Percentiles rank a stretch among this genome's conserved stretches.
Conservation (phyloP, 345 rosid species). For the Sisymbrium irio region DNA sequence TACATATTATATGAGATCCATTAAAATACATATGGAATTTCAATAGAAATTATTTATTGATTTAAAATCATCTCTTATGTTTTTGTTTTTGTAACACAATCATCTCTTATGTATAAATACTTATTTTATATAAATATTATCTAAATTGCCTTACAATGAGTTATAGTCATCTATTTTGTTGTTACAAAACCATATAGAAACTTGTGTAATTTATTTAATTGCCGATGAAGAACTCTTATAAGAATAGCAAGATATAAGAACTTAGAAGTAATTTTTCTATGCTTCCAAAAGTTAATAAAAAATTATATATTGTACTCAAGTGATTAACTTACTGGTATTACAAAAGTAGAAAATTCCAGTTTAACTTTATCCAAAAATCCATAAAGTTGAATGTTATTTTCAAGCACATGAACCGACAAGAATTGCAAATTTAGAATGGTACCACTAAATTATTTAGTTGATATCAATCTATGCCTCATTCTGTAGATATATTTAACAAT, state of each 20-base stretch:
- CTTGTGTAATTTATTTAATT: neutral
- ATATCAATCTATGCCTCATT: neutral
- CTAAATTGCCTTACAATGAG: neutral
- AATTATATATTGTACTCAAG: neutral
- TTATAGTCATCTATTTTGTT: neutral
- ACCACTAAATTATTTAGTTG: neutral
- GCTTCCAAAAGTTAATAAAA: neutral
- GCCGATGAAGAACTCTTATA: conserved; percentile 8
- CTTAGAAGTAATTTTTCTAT: neutral
- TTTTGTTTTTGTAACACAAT: neutral
- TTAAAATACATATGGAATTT: neutral
- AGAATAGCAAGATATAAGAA: conserved; percentile 19
- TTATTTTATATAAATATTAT: neutral
- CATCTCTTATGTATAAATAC: neutral
- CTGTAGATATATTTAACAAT: neutral
- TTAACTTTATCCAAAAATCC: neutral
- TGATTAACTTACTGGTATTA: neutral
- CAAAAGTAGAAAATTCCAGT: neutral
- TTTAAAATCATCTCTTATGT: neutral
- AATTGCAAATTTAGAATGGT: neutral
- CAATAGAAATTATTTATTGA: neutral
- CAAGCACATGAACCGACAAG: neutral
- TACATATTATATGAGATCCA: no score
- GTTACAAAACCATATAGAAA: neutral
- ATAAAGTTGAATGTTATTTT: neutral